Conservation (phyloP, 495 filamentous ascomycete genomes). For the Sporormia fimetaria region DNA sequence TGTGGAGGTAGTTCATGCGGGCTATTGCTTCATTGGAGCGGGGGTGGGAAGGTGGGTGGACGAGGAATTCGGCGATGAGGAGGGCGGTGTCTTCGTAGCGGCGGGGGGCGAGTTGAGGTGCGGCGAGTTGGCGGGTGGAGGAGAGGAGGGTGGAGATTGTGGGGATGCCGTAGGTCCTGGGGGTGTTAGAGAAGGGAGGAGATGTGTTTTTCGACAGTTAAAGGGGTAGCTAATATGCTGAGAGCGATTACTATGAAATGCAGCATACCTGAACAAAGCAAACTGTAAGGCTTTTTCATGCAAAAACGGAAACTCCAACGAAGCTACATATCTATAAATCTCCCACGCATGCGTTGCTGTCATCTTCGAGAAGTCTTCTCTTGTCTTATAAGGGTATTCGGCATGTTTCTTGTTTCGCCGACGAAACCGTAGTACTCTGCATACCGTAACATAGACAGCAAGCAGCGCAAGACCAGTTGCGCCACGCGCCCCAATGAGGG, state of each 20-base stretch:
- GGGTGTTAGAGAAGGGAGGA: neutral
- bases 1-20: conserved; percentile 58
- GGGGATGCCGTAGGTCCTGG: conserved; percentile 55
- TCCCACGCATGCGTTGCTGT: conserved; percentile 15
- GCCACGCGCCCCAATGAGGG: neutral
- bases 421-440: conserved; percentile 12
- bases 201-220: too few relatives aligned
- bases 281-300: conserved; percentile 49
- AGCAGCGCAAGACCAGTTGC: neutral
- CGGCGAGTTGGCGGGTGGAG: conserved; percentile 48
- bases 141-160: conserved; percentile 48
- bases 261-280: conserved; percentile 49
- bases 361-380: conserved; percentile 12
- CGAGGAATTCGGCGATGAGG: conserved; percentile 47
- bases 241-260: conserved; percentile 1
- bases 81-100: conserved; percentile 53
- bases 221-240: conserved; percentile 26
- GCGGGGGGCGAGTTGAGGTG: conserved; percentile 35
- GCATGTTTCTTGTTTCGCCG: conserved; percentile 5
- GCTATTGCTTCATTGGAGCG: conserved; percentile 44
- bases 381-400: conserved; percentile 17
- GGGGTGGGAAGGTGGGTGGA: conserved; percentile 38
- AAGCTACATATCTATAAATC: conserved; percentile 1
- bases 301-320: conserved; percentile 34
- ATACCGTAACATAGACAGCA: conserved; percentile 2